Base-by-base conservation (phyloP, 2,329 filamentous ascomycete species). In the Fusarium albidum region DNA sequence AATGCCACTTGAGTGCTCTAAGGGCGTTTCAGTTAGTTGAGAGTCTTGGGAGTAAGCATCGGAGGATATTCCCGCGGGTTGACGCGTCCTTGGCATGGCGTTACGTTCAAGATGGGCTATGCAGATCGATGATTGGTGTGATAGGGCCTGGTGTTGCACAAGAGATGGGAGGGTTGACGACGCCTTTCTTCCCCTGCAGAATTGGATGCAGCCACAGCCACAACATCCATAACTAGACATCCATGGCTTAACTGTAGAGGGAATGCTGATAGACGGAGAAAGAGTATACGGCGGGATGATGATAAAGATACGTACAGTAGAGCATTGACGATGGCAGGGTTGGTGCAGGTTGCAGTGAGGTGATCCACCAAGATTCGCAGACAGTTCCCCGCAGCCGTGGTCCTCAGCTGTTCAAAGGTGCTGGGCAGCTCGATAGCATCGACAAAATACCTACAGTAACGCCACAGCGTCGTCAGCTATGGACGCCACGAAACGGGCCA, bases 1-100 rank as follows among this genome's bases (percentile, higher is more conserved):
- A 94, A 67, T 93, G 89, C 79, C 88, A 91, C 68, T 89, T 90
- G 26, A 92, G 77, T 2, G 88, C 89, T 41, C 89, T 91, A 49
- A 12, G 15, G 11, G 25, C 10, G 21, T n/a, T 37, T n/a, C 12
- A 33, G 48, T 64, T 15, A 63, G 64, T 47, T 21, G 28, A n/a
- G 43, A 44, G 32, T 17, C 15, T 38, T 41, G 12, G n/a, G 28
- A 9, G 13, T 25, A 31, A 37, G 13, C 4, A 42, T 26, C 13
- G 9, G 18, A 14, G 28, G 14, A 33, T 12, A 32, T 35, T n/a
- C 21, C 14, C 6, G 21, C 39, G 29, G 21, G 25, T 49, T 29
- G 51, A 35, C 15, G 47, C 41, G 25, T 33, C 50, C 51, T 52
- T 37, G 31, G 13, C 57, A 52, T 43, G 12, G 38, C 27, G 47